Percentiles rank a stretch among this genome's conserved stretches.
These are phyloP conservation scores for Xylariaceae sp. DNA, from an alignment of 2,329 filamentous ascomycete genomes.

Conservation along the genomic window DNA sequence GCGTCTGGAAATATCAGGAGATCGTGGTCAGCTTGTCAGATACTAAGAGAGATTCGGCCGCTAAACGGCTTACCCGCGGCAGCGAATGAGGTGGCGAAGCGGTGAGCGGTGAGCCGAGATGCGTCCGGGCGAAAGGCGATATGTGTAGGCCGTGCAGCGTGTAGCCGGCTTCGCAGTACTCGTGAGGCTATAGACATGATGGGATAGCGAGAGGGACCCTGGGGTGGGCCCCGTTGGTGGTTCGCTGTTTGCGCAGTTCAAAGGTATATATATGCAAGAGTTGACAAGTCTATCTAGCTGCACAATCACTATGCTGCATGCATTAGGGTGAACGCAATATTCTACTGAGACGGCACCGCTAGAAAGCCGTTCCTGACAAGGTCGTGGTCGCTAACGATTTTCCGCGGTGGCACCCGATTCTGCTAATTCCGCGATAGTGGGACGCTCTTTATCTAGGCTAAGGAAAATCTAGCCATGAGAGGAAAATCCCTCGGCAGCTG, in stretches of 20 bases:
- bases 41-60: not conserved
- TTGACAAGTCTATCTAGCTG: too few relatives aligned
- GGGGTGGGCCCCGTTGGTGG: slow-evolving; percentile 16
- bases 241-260: slow-evolving; percentile 2
- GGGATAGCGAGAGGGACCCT: slow-evolving; percentile 22
- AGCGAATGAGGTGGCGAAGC: slow-evolving; percentile 32
- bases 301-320: too few relatives aligned
- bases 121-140: slow-evolving; percentile 21
- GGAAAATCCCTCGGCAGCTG: slow-evolving; percentile 3
- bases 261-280: not conserved
- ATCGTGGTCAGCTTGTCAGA: slow-evolving; percentile 3
- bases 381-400: not conserved
- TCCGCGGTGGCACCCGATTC: not conserved
- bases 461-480: not conserved
- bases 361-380: not conserved
- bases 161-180: slow-evolving; percentile 27
- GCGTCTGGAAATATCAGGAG: slow-evolving; percentile 18
- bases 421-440: too few relatives aligned
- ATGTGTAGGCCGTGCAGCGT: slow-evolving; percentile 26
- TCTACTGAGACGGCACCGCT: too few relatives aligned
- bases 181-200: slow-evolving; percentile 27
- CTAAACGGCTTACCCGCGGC: slow-evolving; percentile 27
- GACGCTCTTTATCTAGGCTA: too few relatives aligned
- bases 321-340: too few relatives aligned
- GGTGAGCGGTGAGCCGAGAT: slow-evolving; percentile 18